Evolutionary conservation across 768 basidiomycete genomes (phyloP).

Genomic region (Gloeophyllum trabeum): DNA sequence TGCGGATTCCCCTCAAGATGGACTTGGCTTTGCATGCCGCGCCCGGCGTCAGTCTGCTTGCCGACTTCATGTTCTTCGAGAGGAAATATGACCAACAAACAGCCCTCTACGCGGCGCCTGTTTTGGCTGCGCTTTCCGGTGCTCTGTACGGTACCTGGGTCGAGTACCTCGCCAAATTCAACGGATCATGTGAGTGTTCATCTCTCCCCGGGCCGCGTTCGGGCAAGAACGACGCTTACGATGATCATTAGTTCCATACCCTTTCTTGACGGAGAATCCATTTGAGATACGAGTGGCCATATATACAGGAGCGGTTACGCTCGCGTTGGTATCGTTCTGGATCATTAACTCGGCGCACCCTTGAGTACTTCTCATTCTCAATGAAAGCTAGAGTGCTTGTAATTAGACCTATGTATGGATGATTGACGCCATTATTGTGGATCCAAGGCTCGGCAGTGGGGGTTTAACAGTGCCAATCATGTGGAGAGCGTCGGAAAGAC

Average conservation of each 20-base stretch:
- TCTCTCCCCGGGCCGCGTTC: too few relatives aligned
- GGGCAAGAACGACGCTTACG: constrained; percentile 1
- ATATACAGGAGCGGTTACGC: constrained; percentile 37
- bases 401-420: too few relatives aligned
- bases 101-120: constrained; percentile 20
- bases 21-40: constrained; percentile 59
- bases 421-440: too few relatives aligned
- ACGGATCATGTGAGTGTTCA: constrained; percentile 43
- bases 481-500: too few relatives aligned
- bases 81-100: constrained; percentile 31
- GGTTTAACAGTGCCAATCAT: too few relatives aligned
- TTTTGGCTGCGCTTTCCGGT: constrained; percentile 19
- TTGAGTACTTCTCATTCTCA: too few relatives aligned
- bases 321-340: constrained; percentile 48
- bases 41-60: constrained; percentile 43
- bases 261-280: constrained; percentile 60
- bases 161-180: constrained; percentile 54
- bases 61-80: constrained; percentile 65
- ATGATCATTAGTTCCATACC: constrained; percentile 57
- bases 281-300: constrained; percentile 42
- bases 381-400: too few relatives aligned
- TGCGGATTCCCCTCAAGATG: constrained; percentile 35
- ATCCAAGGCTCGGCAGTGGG: too few relatives aligned
- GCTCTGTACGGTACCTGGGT: constrained; percentile 51
- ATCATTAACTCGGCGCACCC: constrained; percentile 47